phyloP scores from a whole-genome alignment of 108 stramenopile genomes.

The Bacterosira constricta region DNA sequence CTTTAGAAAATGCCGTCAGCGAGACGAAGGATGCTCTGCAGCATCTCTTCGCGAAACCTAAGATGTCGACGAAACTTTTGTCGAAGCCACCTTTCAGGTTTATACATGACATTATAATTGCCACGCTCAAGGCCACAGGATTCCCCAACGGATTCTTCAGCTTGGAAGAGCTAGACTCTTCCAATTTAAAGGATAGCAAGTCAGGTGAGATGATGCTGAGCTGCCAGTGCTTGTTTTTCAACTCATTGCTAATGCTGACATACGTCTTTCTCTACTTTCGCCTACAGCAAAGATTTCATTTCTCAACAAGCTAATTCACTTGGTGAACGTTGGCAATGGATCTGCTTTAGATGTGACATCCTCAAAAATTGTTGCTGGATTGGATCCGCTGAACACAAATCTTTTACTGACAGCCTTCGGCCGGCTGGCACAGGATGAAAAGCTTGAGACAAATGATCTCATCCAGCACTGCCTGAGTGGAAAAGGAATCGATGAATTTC shows the following conservation, averaged over 20 bases:
- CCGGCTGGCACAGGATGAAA: conserved; percentile 23
- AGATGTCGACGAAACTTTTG: conserved; percentile 33
- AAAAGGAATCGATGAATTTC: conserved; percentile 18
- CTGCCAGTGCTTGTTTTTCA: neutral
- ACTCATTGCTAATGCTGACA: neutral
- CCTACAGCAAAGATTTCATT: conserved; percentile 36
- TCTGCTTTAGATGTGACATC: conserved; percentile 22
- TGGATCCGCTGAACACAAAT: conserved; percentile 44
- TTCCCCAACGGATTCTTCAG: conserved; percentile 42
- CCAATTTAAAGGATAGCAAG: conserved; percentile 44
- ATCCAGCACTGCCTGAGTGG: conserved; percentile 33
- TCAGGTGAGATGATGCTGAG: conserved; percentile 5
- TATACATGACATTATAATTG: conserved; percentile 44
- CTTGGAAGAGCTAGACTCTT: conserved; percentile 42
- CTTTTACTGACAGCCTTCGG: conserved; percentile 22
- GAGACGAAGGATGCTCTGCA: conserved; percentile 28
- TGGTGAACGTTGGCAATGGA: conserved; percentile 34
- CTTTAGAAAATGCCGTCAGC: conserved; percentile 23
- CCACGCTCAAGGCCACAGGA: conserved; percentile 40
- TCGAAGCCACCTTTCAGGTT: conserved; percentile 50
- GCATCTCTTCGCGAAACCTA: conserved; percentile 44
- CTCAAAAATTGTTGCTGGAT: conserved; percentile 47
- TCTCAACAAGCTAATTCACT: conserved; percentile 48
- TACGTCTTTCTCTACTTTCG: no score
- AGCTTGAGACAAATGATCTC: conserved; percentile 17